A percentile compares a stretch with the other conserved stretches of the same genome.
These are phyloP conservation scores for Emergomyces pasteurianus DNA, from an alignment of 2,329 filamentous ascomycete species.

Conservation along the genomic window DNA sequence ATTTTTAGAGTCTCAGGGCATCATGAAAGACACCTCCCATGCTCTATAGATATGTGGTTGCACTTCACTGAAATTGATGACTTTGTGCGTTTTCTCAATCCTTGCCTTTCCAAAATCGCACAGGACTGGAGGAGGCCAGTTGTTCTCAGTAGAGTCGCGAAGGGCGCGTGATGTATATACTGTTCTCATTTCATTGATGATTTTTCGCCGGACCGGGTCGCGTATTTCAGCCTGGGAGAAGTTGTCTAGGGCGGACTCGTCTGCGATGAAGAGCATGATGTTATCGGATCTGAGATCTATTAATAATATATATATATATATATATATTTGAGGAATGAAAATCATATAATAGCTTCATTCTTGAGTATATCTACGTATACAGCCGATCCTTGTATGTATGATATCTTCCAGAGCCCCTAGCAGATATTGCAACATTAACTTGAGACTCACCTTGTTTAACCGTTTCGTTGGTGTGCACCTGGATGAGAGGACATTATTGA, in stretches of 20 bases:
- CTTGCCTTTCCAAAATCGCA: slow-evolving; percentile 19
- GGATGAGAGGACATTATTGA: not conserved
- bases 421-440: slow-evolving; percentile 13
- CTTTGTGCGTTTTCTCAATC: slow-evolving; percentile 4
- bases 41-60: slow-evolving; percentile 16
- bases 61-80: slow-evolving; percentile 8
- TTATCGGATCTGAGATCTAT: slow-evolving; percentile 20
- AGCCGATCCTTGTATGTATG: slow-evolving; percentile 19
- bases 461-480: slow-evolving; percentile 1
- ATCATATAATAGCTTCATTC: too few relatives aligned
- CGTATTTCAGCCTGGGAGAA: slow-evolving; percentile 16
- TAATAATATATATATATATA: too few relatives aligned
- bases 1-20: slow-evolving; percentile 15
- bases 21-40: slow-evolving; percentile 16
- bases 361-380: too few relatives aligned
- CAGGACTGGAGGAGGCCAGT: slow-evolving; percentile 14
- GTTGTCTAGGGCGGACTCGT: slow-evolving; percentile 15
- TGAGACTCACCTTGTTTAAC: slow-evolving; percentile 13
- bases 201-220: slow-evolving; percentile 15
- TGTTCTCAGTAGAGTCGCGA: slow-evolving; percentile 12
- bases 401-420: slow-evolving; percentile 16
- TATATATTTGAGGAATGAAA: too few relatives aligned
- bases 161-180: slow-evolving; percentile 19
- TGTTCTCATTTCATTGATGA: slow-evolving; percentile 10
- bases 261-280: slow-evolving; percentile 17